Conservation (phyloP, 164 flowering plant genomes). For the Platanus orientalis region DNA sequence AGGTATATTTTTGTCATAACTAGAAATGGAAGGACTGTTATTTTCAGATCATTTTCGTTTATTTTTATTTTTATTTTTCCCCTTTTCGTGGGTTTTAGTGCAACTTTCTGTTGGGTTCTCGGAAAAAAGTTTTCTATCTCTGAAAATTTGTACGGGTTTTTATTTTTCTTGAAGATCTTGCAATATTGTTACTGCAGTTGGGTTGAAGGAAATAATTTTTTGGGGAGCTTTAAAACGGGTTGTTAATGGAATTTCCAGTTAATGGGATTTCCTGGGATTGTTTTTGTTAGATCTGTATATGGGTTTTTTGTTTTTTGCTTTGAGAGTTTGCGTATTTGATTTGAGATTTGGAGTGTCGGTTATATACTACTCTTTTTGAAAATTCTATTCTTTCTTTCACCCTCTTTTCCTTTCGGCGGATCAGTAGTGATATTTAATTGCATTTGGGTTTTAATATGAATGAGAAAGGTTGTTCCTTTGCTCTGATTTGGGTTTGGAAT, state of each 20-base stretch:
- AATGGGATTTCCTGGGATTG: constrained; percentile 4
- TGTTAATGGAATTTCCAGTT: neutral
- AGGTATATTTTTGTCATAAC: constrained; percentile 5
- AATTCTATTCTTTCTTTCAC: neutral
- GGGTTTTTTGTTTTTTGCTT: constrained; percentile 1
- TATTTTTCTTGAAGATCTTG: constrained; percentile 17
- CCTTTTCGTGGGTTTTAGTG: neutral
- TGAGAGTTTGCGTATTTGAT: neutral
- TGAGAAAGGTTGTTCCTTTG: constrained; percentile 3
- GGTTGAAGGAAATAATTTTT: constrained; percentile 5
- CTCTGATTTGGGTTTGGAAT: constrained; percentile 16
- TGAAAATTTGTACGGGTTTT: constrained; percentile 15
- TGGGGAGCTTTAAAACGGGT: neutral
- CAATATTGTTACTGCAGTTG: constrained; percentile 16
- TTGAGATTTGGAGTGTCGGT: neutral
- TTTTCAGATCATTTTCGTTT: neutral
- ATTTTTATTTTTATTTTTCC: neutral
- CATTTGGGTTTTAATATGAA: neutral
- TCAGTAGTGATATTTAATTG: neutral
- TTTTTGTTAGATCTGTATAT: constrained; percentile 13
- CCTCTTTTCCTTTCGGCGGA: neutral
- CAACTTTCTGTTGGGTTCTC: neutral
- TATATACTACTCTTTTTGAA: neutral
- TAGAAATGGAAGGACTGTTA: neutral
- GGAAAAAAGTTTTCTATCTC: constrained; percentile 1